Evolutionary conservation across 1,284 basidiomycete species (phyloP).

Genomic region (Hypsizygus ulmarius): DNA sequence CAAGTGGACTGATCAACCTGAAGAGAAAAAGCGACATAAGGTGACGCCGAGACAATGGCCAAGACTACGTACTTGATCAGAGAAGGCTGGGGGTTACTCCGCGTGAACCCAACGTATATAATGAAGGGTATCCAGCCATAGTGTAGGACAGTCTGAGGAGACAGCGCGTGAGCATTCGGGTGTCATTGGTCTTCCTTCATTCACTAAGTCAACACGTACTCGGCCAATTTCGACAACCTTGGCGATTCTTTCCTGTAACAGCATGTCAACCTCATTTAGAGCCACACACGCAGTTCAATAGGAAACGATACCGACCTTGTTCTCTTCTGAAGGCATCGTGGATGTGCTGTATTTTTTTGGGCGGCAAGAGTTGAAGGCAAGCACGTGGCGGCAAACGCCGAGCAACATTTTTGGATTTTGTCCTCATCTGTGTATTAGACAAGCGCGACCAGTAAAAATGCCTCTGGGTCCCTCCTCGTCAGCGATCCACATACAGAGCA

Average conservation of each 20-base stretch:
- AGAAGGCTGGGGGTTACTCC: conserved; percentile 88
- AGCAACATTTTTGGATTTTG: conserved; percentile 27
- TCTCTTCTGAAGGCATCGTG: conserved; percentile 82
- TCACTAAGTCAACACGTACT: conserved; percentile 46
- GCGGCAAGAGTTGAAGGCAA: conserved; percentile 16
- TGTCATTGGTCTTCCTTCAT: conserved; percentile 6
- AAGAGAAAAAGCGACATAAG: conserved; percentile 14
- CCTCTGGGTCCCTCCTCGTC: conserved; percentile 65
- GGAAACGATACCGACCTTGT: conserved; percentile 54
- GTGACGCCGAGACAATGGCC: conserved; percentile 9
- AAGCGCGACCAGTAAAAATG: conserved; percentile 42
- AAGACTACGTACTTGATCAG: conserved; percentile 79
- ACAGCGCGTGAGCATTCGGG: conserved; percentile 7
- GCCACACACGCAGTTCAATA: background rate
- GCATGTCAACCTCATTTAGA: background rate
- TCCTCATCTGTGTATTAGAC: conserved; percentile 6
- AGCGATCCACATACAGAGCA: conserved; percentile 61
- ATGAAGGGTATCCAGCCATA: conserved; percentile 94
- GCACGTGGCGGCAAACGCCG: conserved; percentile 34
- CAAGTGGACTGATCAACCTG: conserved; percentile 87
- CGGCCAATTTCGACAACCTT: conserved; percentile 77
- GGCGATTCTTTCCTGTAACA: conserved; percentile 68
- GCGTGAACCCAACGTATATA: conserved; percentile 89
- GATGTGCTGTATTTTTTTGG: conserved; percentile 19
- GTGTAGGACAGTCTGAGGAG: conserved; percentile 75